Conservation (phyloP, 2,329 filamentous ascomycete species). For the Ascomycota sp. region DNA sequence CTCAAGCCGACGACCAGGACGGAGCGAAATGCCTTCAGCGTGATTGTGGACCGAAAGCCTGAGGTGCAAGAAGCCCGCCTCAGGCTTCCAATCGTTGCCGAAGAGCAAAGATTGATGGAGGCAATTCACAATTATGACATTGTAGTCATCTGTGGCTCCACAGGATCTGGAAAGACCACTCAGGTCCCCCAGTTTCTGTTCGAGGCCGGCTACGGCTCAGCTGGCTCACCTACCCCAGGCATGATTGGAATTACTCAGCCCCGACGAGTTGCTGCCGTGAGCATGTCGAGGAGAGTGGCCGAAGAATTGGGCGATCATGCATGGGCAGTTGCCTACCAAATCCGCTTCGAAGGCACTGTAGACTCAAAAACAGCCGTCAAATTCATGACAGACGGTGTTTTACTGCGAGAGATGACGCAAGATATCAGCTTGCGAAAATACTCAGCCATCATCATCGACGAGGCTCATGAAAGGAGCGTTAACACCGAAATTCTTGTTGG, state of each 20-base stretch:
- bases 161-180: constrained; percentile 93
- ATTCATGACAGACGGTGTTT: constrained; percentile 96
- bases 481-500: constrained; percentile 98
- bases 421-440: constrained; percentile 81
- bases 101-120: constrained; percentile 97
- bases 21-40: constrained; percentile 54
- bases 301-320: constrained; percentile 65
- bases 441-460: constrained; percentile 84
- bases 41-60: constrained; percentile 46
- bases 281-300: constrained; percentile 82
- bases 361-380: constrained; percentile 73
- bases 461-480: constrained; percentile 90
- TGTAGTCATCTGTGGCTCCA: constrained; percentile 83
- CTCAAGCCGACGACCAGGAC: constrained; percentile 38
- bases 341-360: constrained; percentile 78
- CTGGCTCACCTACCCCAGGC: constrained; percentile 60
- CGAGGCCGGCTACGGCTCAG: constrained; percentile 76
- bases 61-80: constrained; percentile 63
- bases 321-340: constrained; percentile 74
- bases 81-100: constrained; percentile 72
- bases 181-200: constrained; percentile 93
- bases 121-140: constrained; percentile 81
- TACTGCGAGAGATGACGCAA: constrained; percentile 75
- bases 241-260: constrained; percentile 94
- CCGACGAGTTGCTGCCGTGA: constrained; percentile 82